A percentile compares a stretch with the other conserved stretches of the same genome.
Conservation (phyloP, 2,329 filamentous ascomycete genomes). For the Claviceps humidiphila region DNA sequence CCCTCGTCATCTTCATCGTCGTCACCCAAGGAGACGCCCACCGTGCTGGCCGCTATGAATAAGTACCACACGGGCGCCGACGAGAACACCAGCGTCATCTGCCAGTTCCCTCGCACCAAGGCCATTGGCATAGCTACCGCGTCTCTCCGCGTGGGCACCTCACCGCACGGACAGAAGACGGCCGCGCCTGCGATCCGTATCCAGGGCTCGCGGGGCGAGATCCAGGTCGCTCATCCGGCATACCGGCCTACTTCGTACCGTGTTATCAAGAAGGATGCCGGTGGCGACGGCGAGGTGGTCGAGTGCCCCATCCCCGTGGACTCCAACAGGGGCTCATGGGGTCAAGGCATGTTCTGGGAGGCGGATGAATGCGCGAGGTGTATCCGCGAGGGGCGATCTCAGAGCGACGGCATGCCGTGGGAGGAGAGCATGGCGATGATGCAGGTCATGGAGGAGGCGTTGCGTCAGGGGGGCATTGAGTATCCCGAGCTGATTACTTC, state of each 20-base stretch:
- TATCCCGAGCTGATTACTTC: slow-evolving; percentile 45
- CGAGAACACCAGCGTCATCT: slow-evolving; percentile 63
- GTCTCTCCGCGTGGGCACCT: slow-evolving; percentile 45
- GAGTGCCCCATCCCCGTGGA: slow-evolving; percentile 41
- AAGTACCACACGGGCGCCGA: slow-evolving; percentile 66
- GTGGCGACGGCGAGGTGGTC: slow-evolving; percentile 34
- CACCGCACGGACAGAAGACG: slow-evolving; percentile 46
- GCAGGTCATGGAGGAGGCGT: slow-evolving; percentile 50
- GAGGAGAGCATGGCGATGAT: slow-evolving; percentile 75
- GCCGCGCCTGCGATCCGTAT: slow-evolving; percentile 60
- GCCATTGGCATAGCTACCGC: slow-evolving; percentile 63
- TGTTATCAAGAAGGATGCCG: slow-evolving; percentile 41
- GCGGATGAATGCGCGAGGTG: slow-evolving; percentile 68
- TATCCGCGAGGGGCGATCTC: slow-evolving; percentile 60
- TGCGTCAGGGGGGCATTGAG: slow-evolving; percentile 37
- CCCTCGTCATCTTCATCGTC: slow-evolving; percentile 31
- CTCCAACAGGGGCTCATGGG: slow-evolving; percentile 32
- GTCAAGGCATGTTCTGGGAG: slow-evolving; percentile 83
- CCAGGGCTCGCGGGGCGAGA: slow-evolving; percentile 69
- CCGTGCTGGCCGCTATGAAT: slow-evolving; percentile 54
- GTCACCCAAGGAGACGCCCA: slow-evolving; percentile 48
- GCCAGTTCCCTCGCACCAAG: slow-evolving; percentile 57
- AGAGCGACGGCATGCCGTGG: slow-evolving; percentile 58
- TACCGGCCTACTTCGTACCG: slow-evolving; percentile 55
- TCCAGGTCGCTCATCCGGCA: slow-evolving; percentile 62